Percentiles rank a stretch among this genome's conserved stretches.
These are phyloP conservation scores for Evansstolkia leycettana DNA, from an alignment of 495 filamentous ascomycete species.

Conservation along the genomic window DNA sequence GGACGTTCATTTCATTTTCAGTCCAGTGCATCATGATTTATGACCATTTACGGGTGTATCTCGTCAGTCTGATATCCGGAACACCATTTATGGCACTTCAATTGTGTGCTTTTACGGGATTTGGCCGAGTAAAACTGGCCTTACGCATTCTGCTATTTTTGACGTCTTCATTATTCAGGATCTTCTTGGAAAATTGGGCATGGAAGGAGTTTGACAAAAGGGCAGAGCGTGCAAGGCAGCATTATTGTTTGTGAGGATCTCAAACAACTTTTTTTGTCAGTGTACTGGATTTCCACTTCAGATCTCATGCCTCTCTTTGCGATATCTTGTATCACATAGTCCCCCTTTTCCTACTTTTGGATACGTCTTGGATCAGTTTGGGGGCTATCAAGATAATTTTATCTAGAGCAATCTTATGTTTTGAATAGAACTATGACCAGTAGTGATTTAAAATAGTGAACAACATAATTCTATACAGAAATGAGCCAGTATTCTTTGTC, in stretches of 20 bases:
- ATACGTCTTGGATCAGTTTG: too few relatives aligned
- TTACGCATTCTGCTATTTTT: too few relatives aligned
- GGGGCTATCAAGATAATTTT: background rate
- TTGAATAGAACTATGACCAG: background rate
- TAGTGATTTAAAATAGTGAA: too few relatives aligned
- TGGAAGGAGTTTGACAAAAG: conserved; percentile 28
- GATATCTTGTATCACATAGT: background rate
- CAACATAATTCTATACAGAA: too few relatives aligned
- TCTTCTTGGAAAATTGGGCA: conserved; percentile 19
- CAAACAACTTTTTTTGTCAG: conserved; percentile 8
- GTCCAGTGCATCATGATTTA: conserved; percentile 6
- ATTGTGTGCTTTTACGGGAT: too few relatives aligned
- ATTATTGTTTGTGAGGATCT: conserved; percentile 12
- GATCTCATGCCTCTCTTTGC: background rate
- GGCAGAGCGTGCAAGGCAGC: conserved; percentile 13
- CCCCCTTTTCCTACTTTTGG: background rate
- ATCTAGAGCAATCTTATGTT: background rate
- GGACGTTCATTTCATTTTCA: conserved; percentile 1
- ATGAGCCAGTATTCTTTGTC: too few relatives aligned
- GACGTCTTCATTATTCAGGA: conserved; percentile 2
- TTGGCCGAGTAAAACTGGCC: too few relatives aligned
- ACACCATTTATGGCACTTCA: background rate
- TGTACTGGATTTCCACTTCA: background rate
- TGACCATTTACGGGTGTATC: conserved; percentile 8
- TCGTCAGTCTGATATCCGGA: conserved; percentile 5